Evolutionary conservation across 306 rosid genomes (phyloP), one percentile per base, ranked within the genome.

Genomic region (Cucurbita pepo): DNA sequence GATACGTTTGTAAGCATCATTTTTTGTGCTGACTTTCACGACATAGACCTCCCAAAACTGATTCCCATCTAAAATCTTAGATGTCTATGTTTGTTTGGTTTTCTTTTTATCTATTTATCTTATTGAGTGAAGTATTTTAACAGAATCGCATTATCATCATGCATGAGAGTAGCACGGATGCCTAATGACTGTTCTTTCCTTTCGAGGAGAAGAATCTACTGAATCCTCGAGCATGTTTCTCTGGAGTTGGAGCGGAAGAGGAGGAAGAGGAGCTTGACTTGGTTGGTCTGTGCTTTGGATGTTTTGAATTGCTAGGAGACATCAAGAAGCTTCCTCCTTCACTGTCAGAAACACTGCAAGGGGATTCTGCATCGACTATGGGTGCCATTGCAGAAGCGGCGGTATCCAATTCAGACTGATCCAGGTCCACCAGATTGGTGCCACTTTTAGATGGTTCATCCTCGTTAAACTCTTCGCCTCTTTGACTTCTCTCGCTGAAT

Each of bases 151-250:
- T 75, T 75, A 14, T 30, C 53, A 53, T 61, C 53, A 53, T 61
- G 84, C 74, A 71, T 59, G 78, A 69, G 18, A 79, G 73, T 74
- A 60, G 87, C 86, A 82, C 66, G 79, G 79, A 82, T 72, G 78
- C 81, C 85, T 84, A 95, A 78, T 82, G 86, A 67, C 84, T 75
- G 8, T 79, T 86, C 81, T 89, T 89, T 64, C 84, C 91, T 81
- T 91, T 95, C 3, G 99, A 77, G 75, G 97, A 91, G 75, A 95
- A 95, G 92, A 95, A 95, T 84, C 99, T 84, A 82, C 95, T 95
- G 69, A 95, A 86, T 30, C 96, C 97, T 10, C 95, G 82, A 1
- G 85, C 74, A 25, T 91, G 91, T 74, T 91, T 95, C 88, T 95
- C 99, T 5, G 97, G 97, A 10, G 99, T 88, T 19, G 96, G 85